These are phyloP conservation scores for Asterochloris sp. DNA, from an alignment of 139 green algal genomes.

Conservation along the genomic window DNA sequence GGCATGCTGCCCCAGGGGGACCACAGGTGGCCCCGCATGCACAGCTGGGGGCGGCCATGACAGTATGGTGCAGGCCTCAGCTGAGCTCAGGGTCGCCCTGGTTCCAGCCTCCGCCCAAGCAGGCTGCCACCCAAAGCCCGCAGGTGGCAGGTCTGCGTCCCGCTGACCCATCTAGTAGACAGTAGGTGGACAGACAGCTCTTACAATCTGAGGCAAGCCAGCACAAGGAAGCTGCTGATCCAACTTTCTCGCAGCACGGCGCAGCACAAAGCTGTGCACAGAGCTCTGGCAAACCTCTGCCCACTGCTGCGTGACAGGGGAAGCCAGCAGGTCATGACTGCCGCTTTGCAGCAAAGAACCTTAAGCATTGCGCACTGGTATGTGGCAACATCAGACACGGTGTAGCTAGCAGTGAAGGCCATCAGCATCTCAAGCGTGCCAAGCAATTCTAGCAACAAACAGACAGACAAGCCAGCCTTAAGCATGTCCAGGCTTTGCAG, in stretches of 20 bases:
- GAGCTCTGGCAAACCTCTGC: too few species aligned
- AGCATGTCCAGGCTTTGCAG: not conserved
- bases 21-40: too few species aligned
- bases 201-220: not conserved
- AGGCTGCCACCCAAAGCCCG: not conserved
- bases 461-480: too few species aligned
- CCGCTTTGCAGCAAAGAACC: not conserved
- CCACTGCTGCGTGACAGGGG: not conserved
- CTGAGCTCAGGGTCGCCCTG: not conserved
- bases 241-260: not conserved
- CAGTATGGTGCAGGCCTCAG: too few species aligned
- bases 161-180: not conserved
- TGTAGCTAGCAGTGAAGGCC: not conserved
- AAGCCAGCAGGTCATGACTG: not conserved
- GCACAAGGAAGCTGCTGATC: conserved; percentile 1
- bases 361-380: too few species aligned
- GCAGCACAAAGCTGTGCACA: not conserved
- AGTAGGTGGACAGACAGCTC: not conserved
- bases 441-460: conserved; percentile 1
- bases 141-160: not conserved
- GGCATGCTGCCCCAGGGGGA: too few species aligned
- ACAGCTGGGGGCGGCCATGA: too few species aligned
- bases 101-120: not conserved
- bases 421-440: not conserved
- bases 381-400: not conserved